Base-by-base conservation (phyloP, 2,329 filamentous ascomycete species). In the Aspergillus ochraceoroseus region DNA sequence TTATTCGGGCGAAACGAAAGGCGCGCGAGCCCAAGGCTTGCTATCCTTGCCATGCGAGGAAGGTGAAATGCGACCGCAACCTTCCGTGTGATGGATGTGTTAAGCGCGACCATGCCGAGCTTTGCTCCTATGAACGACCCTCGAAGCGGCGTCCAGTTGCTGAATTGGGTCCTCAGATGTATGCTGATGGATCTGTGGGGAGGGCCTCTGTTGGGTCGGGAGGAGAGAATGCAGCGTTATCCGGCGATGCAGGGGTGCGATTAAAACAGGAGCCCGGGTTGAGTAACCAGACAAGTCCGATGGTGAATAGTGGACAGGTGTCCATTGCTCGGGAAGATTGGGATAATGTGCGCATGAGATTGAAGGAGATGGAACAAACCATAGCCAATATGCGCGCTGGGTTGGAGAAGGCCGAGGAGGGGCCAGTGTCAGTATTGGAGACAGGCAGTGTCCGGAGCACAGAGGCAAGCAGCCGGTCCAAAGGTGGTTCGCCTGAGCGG, bases 61-160 rank as follows among this genome's bases (percentile, higher is more conserved):
- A 70, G 43, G 69, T 72, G 27, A 72, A 71, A 57, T 72, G 69
- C 52, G 69, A 72, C 51, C 66, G 69, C 27, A 71, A 71, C 33
- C 53, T 71, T 6, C 69, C 69, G 3, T 72, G 69, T 52, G 68
- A 71, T 44, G 68, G 68, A 13, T 72, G 69, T 43, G 67, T 72
- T 32, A 71, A 71, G 51, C 63, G 69, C 48, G 69, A 71, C 49
- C 69, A 72, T 51, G 67, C 68, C 22, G 67, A 72, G 35, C 62
- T 71, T 9, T 72, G 69, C 48, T 70, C 69, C 6, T 72, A 72
- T 46, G 68, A 72, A 55, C 64, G 69, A 4, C 69, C 69, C 6
- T 66, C 66, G 17, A 72, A 72, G 52, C 70, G 69, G 51, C 56
- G 68, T 20, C 58, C 62, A 32, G 50, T 60, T 23, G 48, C 55